phyloP scores from a whole-genome alignment of 2,329 filamentous ascomycete genomes.

The Paecilomyces fulvus region DNA sequence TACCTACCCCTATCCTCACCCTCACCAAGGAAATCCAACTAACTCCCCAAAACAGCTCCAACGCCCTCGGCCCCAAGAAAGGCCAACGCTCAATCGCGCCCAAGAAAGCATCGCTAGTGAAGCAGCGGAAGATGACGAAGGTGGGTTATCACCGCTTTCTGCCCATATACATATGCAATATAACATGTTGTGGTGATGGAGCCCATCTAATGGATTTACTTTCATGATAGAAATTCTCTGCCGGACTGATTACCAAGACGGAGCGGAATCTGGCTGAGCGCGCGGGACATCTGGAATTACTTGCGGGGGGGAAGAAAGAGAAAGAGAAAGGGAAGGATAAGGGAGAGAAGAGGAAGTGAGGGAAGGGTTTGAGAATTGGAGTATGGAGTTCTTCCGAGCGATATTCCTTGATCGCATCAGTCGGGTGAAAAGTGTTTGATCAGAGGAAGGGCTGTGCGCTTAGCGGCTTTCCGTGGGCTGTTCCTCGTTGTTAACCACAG shows the following conservation, averaged over 20 bases:
- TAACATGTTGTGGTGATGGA: no score
- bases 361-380: neutral
- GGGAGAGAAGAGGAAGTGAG: slow-evolving; percentile 27
- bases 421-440: neutral
- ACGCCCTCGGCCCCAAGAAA: slow-evolving; percentile 43
- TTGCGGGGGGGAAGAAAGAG: slow-evolving; percentile 59
- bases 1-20: no score
- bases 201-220: neutral
- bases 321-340: slow-evolving; percentile 32
- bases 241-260: slow-evolving; percentile 56
- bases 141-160: slow-evolving; percentile 21
- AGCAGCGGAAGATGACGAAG: slow-evolving; percentile 56
- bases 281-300: slow-evolving; percentile 61
- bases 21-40: neutral
- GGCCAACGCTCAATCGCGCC: slow-evolving; percentile 57
- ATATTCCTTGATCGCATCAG: neutral
- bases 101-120: slow-evolving; percentile 53
- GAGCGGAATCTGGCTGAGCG: slow-evolving; percentile 58
- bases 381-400: neutral
- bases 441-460: no score
- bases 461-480: no score
- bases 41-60: slow-evolving; percentile 8
- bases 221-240: slow-evolving; percentile 47
- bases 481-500: no score
- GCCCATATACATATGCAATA: neutral